Evolutionary conservation across 2,329 filamentous ascomycete species (phyloP).

Genomic region (Aureobasidium sp.): DNA sequence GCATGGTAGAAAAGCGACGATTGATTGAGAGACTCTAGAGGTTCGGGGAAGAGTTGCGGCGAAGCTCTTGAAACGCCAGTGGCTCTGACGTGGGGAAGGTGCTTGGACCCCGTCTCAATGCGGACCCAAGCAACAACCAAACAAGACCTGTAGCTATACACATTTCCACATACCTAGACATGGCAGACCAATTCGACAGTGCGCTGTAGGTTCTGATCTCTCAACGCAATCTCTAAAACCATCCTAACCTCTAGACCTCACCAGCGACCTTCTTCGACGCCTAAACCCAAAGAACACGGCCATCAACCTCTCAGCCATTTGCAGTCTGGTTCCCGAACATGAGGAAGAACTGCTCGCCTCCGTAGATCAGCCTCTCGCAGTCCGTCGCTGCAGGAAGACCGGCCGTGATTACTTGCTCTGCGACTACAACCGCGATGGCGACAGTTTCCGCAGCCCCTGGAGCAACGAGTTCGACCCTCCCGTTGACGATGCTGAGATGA

Average conservation of each 20-base stretch:
- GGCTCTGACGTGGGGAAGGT: slow-evolving; percentile 6
- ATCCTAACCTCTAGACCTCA: neutral
- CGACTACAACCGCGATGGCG: slow-evolving; percentile 99
- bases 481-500: slow-evolving; percentile 68
- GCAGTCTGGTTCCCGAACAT: slow-evolving; percentile 79
- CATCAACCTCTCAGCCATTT: slow-evolving; percentile 80
- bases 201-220: slow-evolving; percentile 13
- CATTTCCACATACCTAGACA: neutral
- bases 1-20: neutral
- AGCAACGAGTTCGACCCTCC: slow-evolving; percentile 96
- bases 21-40: neutral
- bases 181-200: slow-evolving; percentile 20
- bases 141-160: neutral
- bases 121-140: neutral
- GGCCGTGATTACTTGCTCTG: slow-evolving; percentile 95
- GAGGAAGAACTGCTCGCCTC: slow-evolving; percentile 97
- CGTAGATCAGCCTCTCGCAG: slow-evolving; percentile 87
- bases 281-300: slow-evolving; percentile 92
- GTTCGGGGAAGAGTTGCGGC: neutral
- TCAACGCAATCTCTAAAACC: neutral
- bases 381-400: slow-evolving; percentile 77
- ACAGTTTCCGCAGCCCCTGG: slow-evolving; percentile 98
- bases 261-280: slow-evolving; percentile 92
- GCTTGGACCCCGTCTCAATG: slow-evolving; percentile 6
- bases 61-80: neutral